phyloP scores from a whole-genome alignment of 306 rosid genomes.

The Rosa lucieae region DNA sequence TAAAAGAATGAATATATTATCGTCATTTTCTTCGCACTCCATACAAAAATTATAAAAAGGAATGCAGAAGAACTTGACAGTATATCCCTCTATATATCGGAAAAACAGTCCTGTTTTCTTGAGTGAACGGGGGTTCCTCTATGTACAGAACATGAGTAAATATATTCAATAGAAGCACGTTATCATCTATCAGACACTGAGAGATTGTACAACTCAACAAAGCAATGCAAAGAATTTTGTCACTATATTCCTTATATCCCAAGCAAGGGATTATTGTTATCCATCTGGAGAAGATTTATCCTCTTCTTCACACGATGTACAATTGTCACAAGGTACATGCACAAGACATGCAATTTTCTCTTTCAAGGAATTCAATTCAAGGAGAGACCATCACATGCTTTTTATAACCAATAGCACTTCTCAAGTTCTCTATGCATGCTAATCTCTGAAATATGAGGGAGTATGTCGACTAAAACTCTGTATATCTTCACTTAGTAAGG shows the following conservation, averaged over 20 bases:
- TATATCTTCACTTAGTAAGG: constrained; percentile 51
- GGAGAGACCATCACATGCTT: neutral
- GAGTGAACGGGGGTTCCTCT: too few species aligned
- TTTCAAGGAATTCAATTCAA: neutral
- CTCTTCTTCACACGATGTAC: constrained; percentile 8
- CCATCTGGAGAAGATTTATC: constrained; percentile 10
- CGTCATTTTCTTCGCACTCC: too few species aligned
- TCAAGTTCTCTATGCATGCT: neutral
- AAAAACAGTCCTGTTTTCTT: too few species aligned
- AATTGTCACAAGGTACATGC: constrained; percentile 20
- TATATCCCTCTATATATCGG: too few species aligned
- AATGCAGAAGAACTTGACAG: too few species aligned
- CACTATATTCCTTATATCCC: constrained; percentile 5
- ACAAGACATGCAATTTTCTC: constrained; percentile 19
- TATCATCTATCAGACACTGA: neutral
- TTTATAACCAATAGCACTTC: constrained; percentile 2
- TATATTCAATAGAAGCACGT: neutral
- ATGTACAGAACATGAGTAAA: neutral
- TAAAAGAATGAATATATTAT: too few species aligned
- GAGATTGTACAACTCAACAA: neutral
- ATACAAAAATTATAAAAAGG: too few species aligned
- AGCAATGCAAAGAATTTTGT: neutral
- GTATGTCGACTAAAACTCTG: neutral
- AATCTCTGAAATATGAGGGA: neutral
- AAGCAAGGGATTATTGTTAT: constrained; percentile 12